These are phyloP conservation scores for Tuber magnatum DNA, from an alignment of 495 filamentous ascomycete species.

Conservation along the genomic window DNA sequence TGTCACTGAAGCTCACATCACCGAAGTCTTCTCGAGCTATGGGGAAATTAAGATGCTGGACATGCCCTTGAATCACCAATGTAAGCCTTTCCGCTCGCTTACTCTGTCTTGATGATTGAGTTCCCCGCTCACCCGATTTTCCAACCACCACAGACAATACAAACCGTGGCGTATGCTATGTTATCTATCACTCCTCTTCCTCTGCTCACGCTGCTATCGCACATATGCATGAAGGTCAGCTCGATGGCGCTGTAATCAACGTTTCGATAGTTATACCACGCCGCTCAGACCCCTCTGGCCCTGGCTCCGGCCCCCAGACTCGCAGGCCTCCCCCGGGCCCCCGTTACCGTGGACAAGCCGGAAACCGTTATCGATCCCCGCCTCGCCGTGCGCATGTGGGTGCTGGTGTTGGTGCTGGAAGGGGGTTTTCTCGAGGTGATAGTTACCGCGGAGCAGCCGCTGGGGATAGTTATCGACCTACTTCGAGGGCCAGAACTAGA, in stretches of 20 bases:
- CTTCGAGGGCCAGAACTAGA: conserved; percentile 29
- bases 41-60: conserved; percentile 79
- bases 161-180: conserved; percentile 91
- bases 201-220: conserved; percentile 85
- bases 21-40: conserved; percentile 86
- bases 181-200: conserved; percentile 67
- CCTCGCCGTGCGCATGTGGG: conserved; percentile 22
- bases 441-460: conserved; percentile 33
- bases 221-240: conserved; percentile 95
- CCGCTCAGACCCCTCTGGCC: conserved; percentile 42
- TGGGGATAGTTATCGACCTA: conserved; percentile 37
- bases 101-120: not conserved
- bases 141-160: conserved; percentile 57
- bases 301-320: conserved; percentile 44
- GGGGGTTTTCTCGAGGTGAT: conserved; percentile 35
- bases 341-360: conserved; percentile 18
- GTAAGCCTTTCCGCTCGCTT: conserved; percentile 48
- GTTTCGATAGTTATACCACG: conserved; percentile 92
- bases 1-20: conserved; percentile 76
- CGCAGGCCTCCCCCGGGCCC: conserved; percentile 38
- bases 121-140: conserved; percentile 14
- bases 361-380: conserved; percentile 37
- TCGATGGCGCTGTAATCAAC: conserved; percentile 79
- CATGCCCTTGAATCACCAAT: conserved; percentile 77
- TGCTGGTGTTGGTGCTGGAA: conserved; percentile 15